Evolutionary conservation across 2,329 filamentous ascomycete species (phyloP).

Genomic region (Penicillium brevicompactum): DNA sequence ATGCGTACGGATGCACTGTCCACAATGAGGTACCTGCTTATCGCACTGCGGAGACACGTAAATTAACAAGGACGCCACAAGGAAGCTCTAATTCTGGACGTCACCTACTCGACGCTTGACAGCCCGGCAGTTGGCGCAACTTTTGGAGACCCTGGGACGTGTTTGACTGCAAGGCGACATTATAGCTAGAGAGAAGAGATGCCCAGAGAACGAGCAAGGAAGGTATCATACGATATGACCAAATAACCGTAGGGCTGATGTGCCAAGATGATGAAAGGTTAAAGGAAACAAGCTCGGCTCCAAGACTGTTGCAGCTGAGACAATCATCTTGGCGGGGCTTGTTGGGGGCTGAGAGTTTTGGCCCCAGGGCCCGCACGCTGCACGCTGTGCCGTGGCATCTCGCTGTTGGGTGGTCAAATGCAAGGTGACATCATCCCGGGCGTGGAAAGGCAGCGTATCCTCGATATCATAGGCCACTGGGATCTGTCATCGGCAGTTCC

Average conservation of each 20-base stretch:
- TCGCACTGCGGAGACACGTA: conserved; percentile 22
- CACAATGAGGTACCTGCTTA: conserved; percentile 22
- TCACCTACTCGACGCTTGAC: conserved; percentile 14
- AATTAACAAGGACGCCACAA: background rate
- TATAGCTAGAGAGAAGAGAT: background rate
- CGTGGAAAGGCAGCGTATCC: background rate
- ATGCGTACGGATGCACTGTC: conserved; percentile 28
- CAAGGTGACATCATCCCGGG: background rate
- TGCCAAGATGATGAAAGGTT: background rate
- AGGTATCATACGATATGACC: background rate
- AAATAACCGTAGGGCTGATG: background rate
- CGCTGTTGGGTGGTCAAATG: background rate
- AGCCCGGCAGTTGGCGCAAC: conserved; percentile 23
- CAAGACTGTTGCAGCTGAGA: background rate
- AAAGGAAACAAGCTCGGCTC: background rate
- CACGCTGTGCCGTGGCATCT: background rate
- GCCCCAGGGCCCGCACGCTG: background rate
- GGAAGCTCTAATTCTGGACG: conserved; percentile 15
- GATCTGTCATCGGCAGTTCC: background rate
- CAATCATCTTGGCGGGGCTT: no score
- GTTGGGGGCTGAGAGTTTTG: background rate
- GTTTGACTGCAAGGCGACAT: conserved; percentile 2
- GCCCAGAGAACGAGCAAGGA: background rate
- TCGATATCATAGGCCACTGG: background rate
- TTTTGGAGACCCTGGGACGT: conserved; percentile 18